Conservation (phyloP, 2,329 filamentous ascomycete species). For the Phialemoniopsis sp. region DNA sequence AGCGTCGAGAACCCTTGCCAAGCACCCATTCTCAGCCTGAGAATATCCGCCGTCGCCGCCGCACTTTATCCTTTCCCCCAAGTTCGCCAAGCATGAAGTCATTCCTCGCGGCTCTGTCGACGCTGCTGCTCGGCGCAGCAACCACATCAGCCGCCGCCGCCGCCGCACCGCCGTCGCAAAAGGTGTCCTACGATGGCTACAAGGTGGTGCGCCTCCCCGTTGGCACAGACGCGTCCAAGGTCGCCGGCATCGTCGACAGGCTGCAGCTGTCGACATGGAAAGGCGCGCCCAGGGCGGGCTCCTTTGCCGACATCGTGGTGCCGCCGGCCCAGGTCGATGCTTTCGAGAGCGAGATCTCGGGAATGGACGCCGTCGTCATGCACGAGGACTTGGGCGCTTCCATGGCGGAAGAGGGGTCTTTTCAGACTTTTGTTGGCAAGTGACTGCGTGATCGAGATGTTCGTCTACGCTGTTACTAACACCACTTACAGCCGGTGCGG, state of each 20-base stretch:
- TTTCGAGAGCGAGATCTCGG: slow-evolving; percentile 24
- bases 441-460: too few species aligned
- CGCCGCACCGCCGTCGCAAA: neutral
- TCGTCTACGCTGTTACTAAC: neutral
- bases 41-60: too few species aligned
- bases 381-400: slow-evolving; percentile 32
- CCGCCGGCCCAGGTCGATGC: slow-evolving; percentile 23
- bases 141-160: too few species aligned
- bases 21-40: too few species aligned
- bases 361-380: slow-evolving; percentile 25
- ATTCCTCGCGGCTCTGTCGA: too few species aligned
- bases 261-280: slow-evolving; percentile 32
- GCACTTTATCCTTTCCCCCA: too few species aligned
- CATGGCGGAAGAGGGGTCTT: slow-evolving; percentile 26
- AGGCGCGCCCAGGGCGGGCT: slow-evolving; percentile 24
- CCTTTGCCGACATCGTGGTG: slow-evolving; percentile 35
- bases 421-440: slow-evolving; percentile 22
- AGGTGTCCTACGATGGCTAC: slow-evolving; percentile 35
- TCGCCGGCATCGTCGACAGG: slow-evolving; percentile 26
- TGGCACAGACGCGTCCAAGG: slow-evolving; percentile 20
- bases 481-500: slow-evolving; percentile 6
- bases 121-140: too few species aligned
- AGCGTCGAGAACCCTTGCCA: too few species aligned
- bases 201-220: slow-evolving; percentile 39
- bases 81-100: too few species aligned